Evolutionary conservation across 2,329 filamentous ascomycete genomes (phyloP).

Genomic region (Geosmithia morbida): DNA sequence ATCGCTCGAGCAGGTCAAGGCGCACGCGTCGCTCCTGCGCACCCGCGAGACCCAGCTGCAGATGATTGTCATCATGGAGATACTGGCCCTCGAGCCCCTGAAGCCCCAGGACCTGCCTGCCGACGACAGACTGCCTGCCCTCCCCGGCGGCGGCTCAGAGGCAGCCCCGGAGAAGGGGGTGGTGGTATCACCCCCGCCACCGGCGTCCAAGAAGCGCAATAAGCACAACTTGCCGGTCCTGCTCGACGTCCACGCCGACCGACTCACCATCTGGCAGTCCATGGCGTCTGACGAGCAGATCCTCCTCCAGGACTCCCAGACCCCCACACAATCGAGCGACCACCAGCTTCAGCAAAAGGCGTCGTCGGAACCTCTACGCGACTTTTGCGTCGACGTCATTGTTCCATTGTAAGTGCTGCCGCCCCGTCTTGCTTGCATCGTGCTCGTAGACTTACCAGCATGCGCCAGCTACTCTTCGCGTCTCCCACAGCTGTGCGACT

Average conservation of each 20-base stretch:
- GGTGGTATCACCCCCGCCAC: constrained; percentile 11
- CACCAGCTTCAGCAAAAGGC: constrained; percentile 22
- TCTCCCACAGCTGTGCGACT: constrained; percentile 55
- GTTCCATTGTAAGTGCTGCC: constrained; percentile 51
- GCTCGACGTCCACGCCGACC: constrained; percentile 61
- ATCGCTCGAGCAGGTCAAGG: constrained; percentile 39
- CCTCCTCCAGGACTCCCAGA: constrained; percentile 33
- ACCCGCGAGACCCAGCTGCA: constrained; percentile 69
- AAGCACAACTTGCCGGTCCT: constrained; percentile 51
- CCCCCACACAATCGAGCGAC: constrained; percentile 13
- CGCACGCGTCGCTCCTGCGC: constrained; percentile 50
- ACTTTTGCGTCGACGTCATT: constrained; percentile 71
- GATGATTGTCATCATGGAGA: constrained; percentile 65
- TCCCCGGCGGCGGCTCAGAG: constrained; percentile 11
- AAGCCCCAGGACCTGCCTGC: constrained; percentile 22
- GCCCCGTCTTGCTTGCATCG: background rate
- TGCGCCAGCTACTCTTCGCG: constrained; percentile 54
- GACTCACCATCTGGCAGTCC: constrained; percentile 74
- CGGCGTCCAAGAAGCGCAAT: constrained; percentile 36
- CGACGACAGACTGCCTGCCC: constrained; percentile 28
- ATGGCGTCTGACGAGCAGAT: constrained; percentile 47
- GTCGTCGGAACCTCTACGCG: constrained; percentile 49
- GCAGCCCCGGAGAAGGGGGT: constrained; percentile 7
- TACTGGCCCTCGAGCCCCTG: constrained; percentile 52
- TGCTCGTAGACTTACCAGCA: background rate